Evolutionary conservation across 2,329 filamentous ascomycete species (phyloP), one percentile per base, ranked within the genome.

Genomic region (Basipetospora sp.): DNA sequence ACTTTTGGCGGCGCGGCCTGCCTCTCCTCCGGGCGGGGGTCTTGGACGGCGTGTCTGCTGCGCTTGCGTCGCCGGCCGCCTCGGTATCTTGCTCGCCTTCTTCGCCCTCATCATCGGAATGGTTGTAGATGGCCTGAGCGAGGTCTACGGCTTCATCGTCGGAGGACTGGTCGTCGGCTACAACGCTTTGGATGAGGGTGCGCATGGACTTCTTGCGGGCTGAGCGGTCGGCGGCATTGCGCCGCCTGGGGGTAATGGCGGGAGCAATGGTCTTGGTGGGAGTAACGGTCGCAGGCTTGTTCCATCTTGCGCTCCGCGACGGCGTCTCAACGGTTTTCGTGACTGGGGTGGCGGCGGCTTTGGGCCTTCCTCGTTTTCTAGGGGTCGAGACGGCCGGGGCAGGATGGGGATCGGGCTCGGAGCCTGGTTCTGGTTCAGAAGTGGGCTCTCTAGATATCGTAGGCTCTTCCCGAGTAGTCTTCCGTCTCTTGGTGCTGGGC

Each of bases 191-290:
- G 27, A 92, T 77, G 36, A 94, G 60, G 3, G 75, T 73, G 36
- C 77, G 69, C 16, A 80, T 81, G 53, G 83, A 93, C 64, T 94
- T 94, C 50, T 77, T 77, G 49, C 81, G 75, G 2, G 87, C 88
- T 4, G 87, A 94, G 34, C 81, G 76, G 57, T 94, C 85, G 15
- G 80, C 80, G 45, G 83, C 80, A 44, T 69, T 73, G 30, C 70
- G 65, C 46, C 75, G 69, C 27, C 72, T 71, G 0, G 82, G 79
- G 1, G 79, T 84, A 25, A 60, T 50, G 5, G 55, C 59, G 60
- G 16, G 49, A 36, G 9, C 51, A 50, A 16, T 44, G 48, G 4
- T 47, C 42, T 39, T 54, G 65, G 10, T 19, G 19, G 32, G 32
- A 6, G 32, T n/a, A n/a, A 11, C 25, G 31, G 9, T 4, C 3